A percentile compares a stretch with the other conserved stretches of the same genome.
Evolutionary conservation across 768 basidiomycete species (phyloP).

Genomic region (Tricholoma sp.): DNA sequence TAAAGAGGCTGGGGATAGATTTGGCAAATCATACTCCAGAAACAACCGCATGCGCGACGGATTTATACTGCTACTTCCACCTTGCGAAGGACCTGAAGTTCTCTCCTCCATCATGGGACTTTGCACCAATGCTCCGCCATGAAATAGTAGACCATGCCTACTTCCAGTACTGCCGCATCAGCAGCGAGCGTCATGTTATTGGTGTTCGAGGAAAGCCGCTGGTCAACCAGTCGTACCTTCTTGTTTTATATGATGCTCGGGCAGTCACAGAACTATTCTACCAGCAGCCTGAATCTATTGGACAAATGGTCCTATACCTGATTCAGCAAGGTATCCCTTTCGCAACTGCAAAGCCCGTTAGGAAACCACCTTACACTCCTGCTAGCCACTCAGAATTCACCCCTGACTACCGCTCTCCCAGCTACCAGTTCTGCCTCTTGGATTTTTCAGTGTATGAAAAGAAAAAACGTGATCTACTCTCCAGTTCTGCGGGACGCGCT

Average conservation of each 20-base stretch:
- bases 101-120: conserved; percentile 4
- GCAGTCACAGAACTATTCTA: conserved; percentile 3
- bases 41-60: background rate
- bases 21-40: no score
- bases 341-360: conserved; percentile 1
- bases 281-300: background rate
- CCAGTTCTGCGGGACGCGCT: background rate
- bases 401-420: background rate
- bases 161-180: conserved; percentile 1
- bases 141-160: background rate
- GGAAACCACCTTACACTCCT: background rate
- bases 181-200: background rate
- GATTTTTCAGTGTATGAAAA: conserved; percentile 2
- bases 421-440: background rate
- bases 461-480: background rate
- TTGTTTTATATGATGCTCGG: background rate
- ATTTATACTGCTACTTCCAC: background rate
- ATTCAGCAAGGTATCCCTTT: background rate
- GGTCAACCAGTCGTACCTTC: conserved; percentile 5
- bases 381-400: background rate
- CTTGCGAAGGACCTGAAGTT: no score
- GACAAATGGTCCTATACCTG: conserved; percentile 1
- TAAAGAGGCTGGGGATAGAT: background rate
- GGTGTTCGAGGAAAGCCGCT: conserved; percentile 1
- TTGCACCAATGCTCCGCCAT: background rate